Percentiles rank a stretch among this genome's conserved stretches.
phyloP scores from a whole-genome alignment of 23 red algal species.

The Gracilariopsis chorda region DNA sequence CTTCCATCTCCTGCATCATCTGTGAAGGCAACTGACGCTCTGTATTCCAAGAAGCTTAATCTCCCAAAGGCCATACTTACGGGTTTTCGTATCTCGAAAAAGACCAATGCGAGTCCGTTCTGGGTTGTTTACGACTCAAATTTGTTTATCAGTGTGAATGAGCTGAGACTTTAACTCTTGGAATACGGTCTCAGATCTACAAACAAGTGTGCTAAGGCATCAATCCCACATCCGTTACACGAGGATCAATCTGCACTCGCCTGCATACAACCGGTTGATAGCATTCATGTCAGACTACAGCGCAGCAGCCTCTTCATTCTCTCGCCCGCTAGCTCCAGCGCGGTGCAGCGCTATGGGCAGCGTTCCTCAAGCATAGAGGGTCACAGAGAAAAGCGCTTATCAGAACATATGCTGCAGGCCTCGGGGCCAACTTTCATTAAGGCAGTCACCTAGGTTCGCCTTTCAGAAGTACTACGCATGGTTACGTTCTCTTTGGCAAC shows the following conservation, averaged over 20 bases:
- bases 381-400: neutral
- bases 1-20: neutral
- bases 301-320: conserved; percentile 19
- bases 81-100: conserved; percentile 19
- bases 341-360: neutral
- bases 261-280: conserved; percentile 23
- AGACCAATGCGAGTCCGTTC: conserved; percentile 1
- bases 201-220: neutral
- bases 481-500: conserved; percentile 14
- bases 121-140: conserved; percentile 22
- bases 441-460: neutral
- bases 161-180: conserved; percentile 29
- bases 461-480: neutral
- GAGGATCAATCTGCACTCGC: conserved; percentile 36
- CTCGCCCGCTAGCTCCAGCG: conserved; percentile 11
- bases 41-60: neutral
- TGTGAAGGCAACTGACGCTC: neutral
- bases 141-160: neutral
- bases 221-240: conserved; percentile 13
- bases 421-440: neutral
- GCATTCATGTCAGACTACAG: conserved; percentile 7
- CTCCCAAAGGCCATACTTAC: conserved; percentile 9
- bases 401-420: neutral
- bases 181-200: neutral
- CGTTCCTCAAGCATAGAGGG: neutral